Conservation (phyloP, 345 rosid genomes). For the Anacardium occidentale region DNA sequence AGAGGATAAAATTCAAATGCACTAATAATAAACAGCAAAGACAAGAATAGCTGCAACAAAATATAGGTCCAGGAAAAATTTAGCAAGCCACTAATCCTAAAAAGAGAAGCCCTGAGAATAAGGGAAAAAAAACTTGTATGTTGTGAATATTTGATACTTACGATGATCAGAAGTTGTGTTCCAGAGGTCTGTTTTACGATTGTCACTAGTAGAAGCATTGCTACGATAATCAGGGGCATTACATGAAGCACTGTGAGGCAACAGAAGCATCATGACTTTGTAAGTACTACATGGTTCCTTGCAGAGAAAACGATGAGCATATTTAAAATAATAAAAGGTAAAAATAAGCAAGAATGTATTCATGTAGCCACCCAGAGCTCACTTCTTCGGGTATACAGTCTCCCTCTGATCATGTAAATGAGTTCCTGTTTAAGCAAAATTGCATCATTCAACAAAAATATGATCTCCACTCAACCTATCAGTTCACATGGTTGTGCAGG, state of each 20-base stretch:
- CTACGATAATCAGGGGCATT: slow-evolving; percentile 26
- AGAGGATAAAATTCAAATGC: slow-evolving; percentile 2
- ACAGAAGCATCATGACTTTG: slow-evolving; percentile 19
- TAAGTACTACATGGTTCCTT: slow-evolving; percentile 9
- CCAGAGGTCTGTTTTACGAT: slow-evolving; percentile 26
- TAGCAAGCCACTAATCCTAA: slow-evolving; percentile 14
- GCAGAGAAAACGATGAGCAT: slow-evolving; percentile 15
- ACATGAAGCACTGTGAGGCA: slow-evolving; percentile 30
- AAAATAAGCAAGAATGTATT: not conserved
- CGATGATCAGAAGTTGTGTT: slow-evolving; percentile 40
- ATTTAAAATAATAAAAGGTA: not conserved
- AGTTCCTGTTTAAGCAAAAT: slow-evolving; percentile 44
- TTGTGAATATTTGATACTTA: slow-evolving; percentile 29
- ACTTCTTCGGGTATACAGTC: slow-evolving; percentile 46
- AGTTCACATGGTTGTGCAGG: slow-evolving; percentile 14
- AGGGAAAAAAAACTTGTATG: slow-evolving; percentile 19
- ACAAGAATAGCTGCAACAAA: slow-evolving; percentile 9
- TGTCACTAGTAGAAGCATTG: slow-evolving; percentile 25
- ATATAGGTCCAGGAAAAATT: slow-evolving; percentile 14
- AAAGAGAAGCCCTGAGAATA: slow-evolving; percentile 12
- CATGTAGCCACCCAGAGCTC: slow-evolving; percentile 18
- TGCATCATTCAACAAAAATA: slow-evolving; percentile 3
- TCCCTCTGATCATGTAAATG: slow-evolving; percentile 33
- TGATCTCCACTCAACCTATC: slow-evolving; percentile 5
- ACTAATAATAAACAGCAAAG: slow-evolving; percentile 7